Percentiles rank a stretch among this genome's conserved stretches.
Conservation (phyloP, 2,329 filamentous ascomycete species). For the Microsporum audouinii region DNA sequence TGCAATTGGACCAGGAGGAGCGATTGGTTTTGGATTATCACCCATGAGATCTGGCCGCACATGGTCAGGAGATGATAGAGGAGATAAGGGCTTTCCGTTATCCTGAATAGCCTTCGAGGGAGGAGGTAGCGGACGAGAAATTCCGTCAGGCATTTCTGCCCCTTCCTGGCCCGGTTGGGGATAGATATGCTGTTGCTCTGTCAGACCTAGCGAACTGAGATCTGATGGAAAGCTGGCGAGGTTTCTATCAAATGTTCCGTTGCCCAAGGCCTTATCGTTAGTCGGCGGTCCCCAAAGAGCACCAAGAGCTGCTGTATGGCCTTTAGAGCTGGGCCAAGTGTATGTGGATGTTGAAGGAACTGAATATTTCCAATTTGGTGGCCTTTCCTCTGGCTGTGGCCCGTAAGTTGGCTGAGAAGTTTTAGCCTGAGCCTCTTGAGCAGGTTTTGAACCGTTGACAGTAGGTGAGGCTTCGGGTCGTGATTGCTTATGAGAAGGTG, state of each 20-base stretch:
- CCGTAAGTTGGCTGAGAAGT: constrained; percentile 12
- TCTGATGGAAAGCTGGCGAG: constrained; percentile 40
- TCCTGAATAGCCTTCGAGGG: constrained; percentile 25
- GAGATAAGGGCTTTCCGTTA: constrained; percentile 21
- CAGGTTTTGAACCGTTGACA: constrained; percentile 8
- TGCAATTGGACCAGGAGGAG: constrained; percentile 37
- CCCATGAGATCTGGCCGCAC: constrained; percentile 26
- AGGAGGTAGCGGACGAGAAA: constrained; percentile 23
- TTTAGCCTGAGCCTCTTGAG: constrained; percentile 13
- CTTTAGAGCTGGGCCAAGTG: constrained; percentile 28
- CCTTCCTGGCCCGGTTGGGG: constrained; percentile 14
- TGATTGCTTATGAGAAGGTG: constrained; percentile 6
- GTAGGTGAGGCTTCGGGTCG: neutral
- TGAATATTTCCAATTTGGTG: constrained; percentile 28
- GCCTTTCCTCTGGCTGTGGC: constrained; percentile 25
- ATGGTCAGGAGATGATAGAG: constrained; percentile 30
- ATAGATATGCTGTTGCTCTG: constrained; percentile 29
- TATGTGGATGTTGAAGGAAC: constrained; percentile 24
- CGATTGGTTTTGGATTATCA: constrained; percentile 31
- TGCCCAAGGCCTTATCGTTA: constrained; percentile 48
- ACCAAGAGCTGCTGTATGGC: constrained; percentile 27
- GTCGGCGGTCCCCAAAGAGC: constrained; percentile 51
- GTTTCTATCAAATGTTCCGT: constrained; percentile 50
- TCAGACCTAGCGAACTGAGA: constrained; percentile 30
- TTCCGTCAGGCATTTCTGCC: constrained; percentile 11